A percentile compares a stretch with the other conserved stretches of the same genome.
Conservation (phyloP, 805 yeast genomes). For the Nakazawaea siamensis region DNA sequence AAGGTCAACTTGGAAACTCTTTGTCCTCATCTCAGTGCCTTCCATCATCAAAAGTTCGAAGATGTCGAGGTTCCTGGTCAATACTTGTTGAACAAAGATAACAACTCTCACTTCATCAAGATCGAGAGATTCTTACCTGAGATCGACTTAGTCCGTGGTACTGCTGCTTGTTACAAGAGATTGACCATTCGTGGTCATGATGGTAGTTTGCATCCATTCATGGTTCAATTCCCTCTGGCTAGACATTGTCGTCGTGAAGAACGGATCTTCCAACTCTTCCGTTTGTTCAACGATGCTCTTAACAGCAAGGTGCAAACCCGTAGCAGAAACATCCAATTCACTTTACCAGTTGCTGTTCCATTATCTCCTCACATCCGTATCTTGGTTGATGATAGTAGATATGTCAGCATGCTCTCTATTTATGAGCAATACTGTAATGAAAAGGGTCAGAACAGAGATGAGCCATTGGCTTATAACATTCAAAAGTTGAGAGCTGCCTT, state of each 20-base stretch:
- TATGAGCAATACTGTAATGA: conserved; percentile 82
- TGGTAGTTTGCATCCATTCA: conserved; percentile 86
- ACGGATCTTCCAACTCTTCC: conserved; percentile 82
- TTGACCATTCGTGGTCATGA: conserved; percentile 88
- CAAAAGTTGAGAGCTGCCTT: conserved; percentile 86
- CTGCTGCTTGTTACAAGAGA: conserved; percentile 84
- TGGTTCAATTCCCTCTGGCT: conserved; percentile 96
- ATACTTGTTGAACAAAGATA: conserved; percentile 81
- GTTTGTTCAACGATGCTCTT: conserved; percentile 78
- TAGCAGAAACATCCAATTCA: conserved; percentile 74
- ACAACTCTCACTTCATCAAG: conserved; percentile 83
- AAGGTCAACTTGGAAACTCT: conserved; percentile 79
- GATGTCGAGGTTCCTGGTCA: conserved; percentile 98
- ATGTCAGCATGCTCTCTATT: conserved; percentile 69
- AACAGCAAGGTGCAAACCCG: conserved; percentile 81
- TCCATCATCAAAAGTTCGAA: conserved; percentile 97
- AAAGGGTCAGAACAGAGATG: conserved; percentile 72
- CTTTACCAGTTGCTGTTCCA: conserved; percentile 88
- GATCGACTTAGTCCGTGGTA: conserved; percentile 81
- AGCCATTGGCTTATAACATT: conserved; percentile 79
- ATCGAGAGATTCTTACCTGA: conserved; percentile 89
- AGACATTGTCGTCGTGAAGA: conserved; percentile 97
- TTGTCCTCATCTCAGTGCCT: conserved; percentile 92
- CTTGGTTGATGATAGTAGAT: conserved; percentile 72
- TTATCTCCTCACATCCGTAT: conserved; percentile 90